phyloP scores from a whole-genome alignment of 352 stramenopile species.

The Phytophthora sojae region DNA sequence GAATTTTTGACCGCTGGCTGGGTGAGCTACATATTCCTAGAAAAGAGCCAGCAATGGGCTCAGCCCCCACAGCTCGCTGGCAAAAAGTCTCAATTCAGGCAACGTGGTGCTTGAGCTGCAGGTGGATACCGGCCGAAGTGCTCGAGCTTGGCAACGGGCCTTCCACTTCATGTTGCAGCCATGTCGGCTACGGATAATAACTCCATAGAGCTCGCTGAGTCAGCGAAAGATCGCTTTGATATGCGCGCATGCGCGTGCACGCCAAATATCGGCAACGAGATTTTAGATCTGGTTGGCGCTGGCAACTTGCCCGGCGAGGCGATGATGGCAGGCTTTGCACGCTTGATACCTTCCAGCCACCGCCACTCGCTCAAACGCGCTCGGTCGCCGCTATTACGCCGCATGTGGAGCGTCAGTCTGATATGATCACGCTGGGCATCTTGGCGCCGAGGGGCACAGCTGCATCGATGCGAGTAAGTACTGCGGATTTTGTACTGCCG shows the following conservation, averaged over 20 bases:
- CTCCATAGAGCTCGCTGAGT: constrained; percentile 3
- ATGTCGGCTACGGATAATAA: not conserved
- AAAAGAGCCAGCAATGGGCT: constrained; percentile 30
- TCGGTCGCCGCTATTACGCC: not conserved
- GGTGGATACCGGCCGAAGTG: not conserved
- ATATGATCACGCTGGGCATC: not conserved
- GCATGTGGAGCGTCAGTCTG: not conserved
- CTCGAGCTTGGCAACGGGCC: not conserved
- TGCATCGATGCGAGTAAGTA: not conserved
- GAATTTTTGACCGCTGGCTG: constrained; percentile 1
- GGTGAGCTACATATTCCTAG: constrained; percentile 16
- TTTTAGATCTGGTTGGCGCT: constrained; percentile 1
- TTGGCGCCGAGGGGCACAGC: not conserved
- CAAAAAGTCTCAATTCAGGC: not conserved
- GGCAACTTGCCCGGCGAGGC: not conserved
- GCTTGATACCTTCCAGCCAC: not conserved
- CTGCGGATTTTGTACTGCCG: not conserved
- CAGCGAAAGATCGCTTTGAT: not conserved
- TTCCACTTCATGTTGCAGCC: not conserved
- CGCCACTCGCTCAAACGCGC: not conserved
- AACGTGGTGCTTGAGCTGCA: not conserved
- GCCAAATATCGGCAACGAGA: not conserved
- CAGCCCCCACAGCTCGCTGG: not conserved
- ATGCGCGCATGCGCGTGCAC: not conserved
- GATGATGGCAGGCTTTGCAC: not conserved